phyloP scores from a whole-genome alignment of 352 stramenopile genomes.

The Phytopythium sindhum region DNA sequence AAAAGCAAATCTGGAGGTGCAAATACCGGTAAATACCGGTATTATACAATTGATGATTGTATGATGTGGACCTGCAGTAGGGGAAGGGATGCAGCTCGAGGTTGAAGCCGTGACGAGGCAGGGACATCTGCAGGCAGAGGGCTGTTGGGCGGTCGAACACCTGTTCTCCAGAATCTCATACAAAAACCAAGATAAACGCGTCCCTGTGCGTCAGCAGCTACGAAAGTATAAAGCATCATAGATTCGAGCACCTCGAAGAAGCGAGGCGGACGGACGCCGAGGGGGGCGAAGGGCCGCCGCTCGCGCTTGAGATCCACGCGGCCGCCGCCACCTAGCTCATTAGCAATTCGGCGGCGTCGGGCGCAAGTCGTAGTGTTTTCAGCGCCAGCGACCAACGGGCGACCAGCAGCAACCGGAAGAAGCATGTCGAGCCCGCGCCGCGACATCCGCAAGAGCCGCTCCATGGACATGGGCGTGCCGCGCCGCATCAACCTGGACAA shows the following conservation, averaged over 20 bases:
- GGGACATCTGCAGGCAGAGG: neutral
- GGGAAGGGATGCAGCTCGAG: conserved; percentile 12
- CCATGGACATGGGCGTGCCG: conserved; percentile 56
- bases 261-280: neutral
- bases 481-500: conserved; percentile 49
- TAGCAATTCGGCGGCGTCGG: conserved; percentile 10
- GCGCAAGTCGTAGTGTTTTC: conserved; percentile 9
- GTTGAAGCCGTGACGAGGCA: conserved; percentile 25
- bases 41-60: conserved; percentile 4
- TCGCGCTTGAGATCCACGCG: neutral
- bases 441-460: conserved; percentile 41
- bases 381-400: too few relatives aligned
- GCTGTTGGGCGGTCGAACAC: neutral
- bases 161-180: too few relatives aligned
- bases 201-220: neutral
- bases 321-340: conserved; percentile 2
- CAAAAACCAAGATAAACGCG: neutral
- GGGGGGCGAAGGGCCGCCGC: conserved; percentile 5
- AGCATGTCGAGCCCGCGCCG: conserved; percentile 25
- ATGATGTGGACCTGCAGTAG: neutral
- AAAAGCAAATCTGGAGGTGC: neutral
- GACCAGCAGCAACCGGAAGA: neutral
- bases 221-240: too few relatives aligned
- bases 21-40: neutral
- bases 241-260: neutral